These are phyloP conservation scores for Diaporthe vaccinii DNA, from an alignment of 2,329 filamentous ascomycete genomes.

Conservation along the genomic window DNA sequence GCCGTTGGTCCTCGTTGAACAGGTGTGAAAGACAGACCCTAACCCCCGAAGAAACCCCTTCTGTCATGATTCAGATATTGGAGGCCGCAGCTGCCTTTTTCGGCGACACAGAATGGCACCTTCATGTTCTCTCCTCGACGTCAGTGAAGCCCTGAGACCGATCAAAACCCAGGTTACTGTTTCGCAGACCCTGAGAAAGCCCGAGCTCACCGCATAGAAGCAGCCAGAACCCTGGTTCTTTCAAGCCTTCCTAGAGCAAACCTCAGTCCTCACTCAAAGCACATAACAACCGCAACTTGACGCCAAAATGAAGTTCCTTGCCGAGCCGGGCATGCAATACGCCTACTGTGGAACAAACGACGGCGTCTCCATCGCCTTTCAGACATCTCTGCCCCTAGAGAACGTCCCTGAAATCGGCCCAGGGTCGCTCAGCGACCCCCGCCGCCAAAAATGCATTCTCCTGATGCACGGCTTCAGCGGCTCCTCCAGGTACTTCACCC, in stretches of 20 bases:
- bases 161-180: neutral
- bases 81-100: slow-evolving; percentile 8
- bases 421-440: slow-evolving; percentile 36
- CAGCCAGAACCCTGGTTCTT: neutral
- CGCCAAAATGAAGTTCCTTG: slow-evolving; percentile 31
- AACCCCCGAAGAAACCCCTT: neutral
- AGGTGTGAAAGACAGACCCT: neutral
- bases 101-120: slow-evolving; percentile 12
- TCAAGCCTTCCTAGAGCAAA: neutral
- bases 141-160: neutral
- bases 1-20: neutral
- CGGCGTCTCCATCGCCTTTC: slow-evolving; percentile 51
- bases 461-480: slow-evolving; percentile 58
- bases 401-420: slow-evolving; percentile 28
- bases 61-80: neutral
- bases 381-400: slow-evolving; percentile 50
- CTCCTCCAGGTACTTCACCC: slow-evolving; percentile 54
- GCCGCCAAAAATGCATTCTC: slow-evolving; percentile 48
- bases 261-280: neutral
- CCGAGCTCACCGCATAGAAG: neutral
- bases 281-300: neutral
- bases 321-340: slow-evolving; percentile 49
- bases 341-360: slow-evolving; percentile 49
- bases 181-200: neutral
- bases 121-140: neutral